Evolutionary conservation across 768 basidiomycete species (phyloP).

Genomic region (Dioszegia crocea): DNA sequence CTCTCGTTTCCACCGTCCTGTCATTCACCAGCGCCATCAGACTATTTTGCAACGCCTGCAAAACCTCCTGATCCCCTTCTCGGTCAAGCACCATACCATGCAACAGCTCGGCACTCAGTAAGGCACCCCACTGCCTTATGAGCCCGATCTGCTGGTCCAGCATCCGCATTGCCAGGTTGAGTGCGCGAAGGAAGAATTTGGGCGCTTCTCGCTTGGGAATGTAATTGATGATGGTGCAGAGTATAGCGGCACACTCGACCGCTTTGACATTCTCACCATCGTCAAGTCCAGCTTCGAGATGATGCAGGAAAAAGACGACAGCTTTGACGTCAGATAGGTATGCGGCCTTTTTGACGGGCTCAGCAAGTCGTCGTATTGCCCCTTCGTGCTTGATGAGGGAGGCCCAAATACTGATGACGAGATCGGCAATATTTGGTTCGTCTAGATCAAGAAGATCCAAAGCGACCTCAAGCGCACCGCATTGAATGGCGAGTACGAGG

Average conservation of each 20-base stretch:
- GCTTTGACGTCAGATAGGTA: constrained; percentile 9
- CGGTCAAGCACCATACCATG: constrained; percentile 14
- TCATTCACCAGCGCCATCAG: constrained; percentile 18
- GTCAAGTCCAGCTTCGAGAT: constrained; percentile 9
- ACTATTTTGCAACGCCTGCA: constrained; percentile 11
- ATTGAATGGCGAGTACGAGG: constrained; percentile 26
- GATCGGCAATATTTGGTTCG: constrained; percentile 10
- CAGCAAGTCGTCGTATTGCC: constrained; percentile 15
- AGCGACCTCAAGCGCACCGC: constrained; percentile 36
- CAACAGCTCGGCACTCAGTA: constrained; percentile 29
- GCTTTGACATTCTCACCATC: not conserved
- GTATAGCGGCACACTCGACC: constrained; percentile 26
- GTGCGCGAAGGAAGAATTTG: constrained; percentile 14
- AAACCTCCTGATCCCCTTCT: constrained; percentile 2
- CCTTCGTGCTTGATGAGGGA: constrained; percentile 28
- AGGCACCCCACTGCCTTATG: constrained; percentile 41
- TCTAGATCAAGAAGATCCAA: constrained; percentile 19
- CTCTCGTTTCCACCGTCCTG: constrained; percentile 27
- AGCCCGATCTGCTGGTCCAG: constrained; percentile 12
- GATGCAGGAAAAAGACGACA: constrained; percentile 27
- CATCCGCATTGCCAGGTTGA: constrained; percentile 25
- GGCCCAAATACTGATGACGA: constrained; percentile 40
- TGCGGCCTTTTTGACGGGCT: constrained; percentile 7
- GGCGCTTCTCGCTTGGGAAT: constrained; percentile 17
- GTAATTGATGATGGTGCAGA: constrained; percentile 31